phyloP scores from a whole-genome alignment of 371 early-diverging fungal species.

The Umbelopsis sp. region DNA sequence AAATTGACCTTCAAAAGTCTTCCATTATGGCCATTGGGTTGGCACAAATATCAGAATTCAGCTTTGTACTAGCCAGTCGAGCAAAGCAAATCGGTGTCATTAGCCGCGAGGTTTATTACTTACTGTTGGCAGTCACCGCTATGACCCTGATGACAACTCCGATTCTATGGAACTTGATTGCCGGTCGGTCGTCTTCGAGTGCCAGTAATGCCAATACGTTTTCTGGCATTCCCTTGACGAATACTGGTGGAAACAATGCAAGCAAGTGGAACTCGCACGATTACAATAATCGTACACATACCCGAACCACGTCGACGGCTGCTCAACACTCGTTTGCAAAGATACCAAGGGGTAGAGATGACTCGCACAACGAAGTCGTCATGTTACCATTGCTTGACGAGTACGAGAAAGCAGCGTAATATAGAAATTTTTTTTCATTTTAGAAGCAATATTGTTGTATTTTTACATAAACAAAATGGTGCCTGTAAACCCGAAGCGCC shows the following conservation, averaged over 20 bases:
- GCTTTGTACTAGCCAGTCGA: constrained; percentile 62
- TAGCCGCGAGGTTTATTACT: constrained; percentile 61
- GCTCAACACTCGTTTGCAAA: neutral
- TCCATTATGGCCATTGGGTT: constrained; percentile 59
- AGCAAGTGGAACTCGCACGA: constrained; percentile 10
- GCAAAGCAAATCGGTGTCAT: constrained; percentile 61
- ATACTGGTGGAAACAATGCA: neutral
- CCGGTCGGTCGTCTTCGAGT: constrained; percentile 20
- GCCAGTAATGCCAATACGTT: neutral
- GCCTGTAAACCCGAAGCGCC: too few relatives aligned
- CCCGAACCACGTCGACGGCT: neutral
- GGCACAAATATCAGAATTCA: constrained; percentile 66
- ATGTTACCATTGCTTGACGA: constrained; percentile 7
- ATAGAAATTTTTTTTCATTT: neutral
- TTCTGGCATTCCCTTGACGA: neutral
- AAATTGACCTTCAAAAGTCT: constrained; percentile 40
- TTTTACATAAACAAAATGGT: too few relatives aligned
- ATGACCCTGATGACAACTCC: constrained; percentile 60
- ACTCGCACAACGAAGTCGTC: neutral
- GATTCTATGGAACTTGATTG: constrained; percentile 51
- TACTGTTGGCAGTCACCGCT: constrained; percentile 58
- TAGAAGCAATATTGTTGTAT: too few relatives aligned
- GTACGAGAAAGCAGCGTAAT: constrained; percentile 6
- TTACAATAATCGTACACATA: neutral
- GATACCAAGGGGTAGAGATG: constrained; percentile 3